A percentile compares a stretch with the other conserved stretches of the same genome.
Evolutionary conservation across 116 monocot genomes (phyloP).

Genomic region (Zostera marina): DNA sequence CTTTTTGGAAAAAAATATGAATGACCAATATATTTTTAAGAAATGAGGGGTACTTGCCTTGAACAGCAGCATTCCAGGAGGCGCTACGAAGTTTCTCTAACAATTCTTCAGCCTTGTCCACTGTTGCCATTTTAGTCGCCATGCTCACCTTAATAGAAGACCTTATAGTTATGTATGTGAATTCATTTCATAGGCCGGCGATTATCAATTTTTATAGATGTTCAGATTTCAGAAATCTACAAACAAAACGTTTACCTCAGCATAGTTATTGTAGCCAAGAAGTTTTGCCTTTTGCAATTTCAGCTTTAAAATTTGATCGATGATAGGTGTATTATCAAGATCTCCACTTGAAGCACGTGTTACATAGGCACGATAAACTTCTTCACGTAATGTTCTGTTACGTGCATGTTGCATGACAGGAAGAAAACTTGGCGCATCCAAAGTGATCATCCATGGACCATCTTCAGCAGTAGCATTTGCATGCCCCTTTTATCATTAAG

Average conservation of each 20-base stretch:
- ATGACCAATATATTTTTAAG: neutral
- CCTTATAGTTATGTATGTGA: neutral
- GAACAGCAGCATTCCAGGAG: constrained; percentile 89
- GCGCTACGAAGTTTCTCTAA: constrained; percentile 85
- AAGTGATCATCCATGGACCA: constrained; percentile 91
- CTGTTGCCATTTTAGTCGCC: constrained; percentile 95
- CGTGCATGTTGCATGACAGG: constrained; percentile 92
- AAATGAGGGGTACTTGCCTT: constrained; percentile 27
- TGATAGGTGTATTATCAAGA: constrained; percentile 71
- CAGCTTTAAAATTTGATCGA: constrained; percentile 63
- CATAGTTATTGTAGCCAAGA: constrained; percentile 88
- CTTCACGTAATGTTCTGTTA: constrained; percentile 73
- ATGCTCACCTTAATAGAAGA: constrained; percentile 62
- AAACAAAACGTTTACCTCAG: constrained; percentile 44
- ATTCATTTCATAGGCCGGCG: neutral
- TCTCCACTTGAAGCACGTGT: constrained; percentile 73
- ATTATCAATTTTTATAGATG: neutral
- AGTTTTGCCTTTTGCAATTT: constrained; percentile 87
- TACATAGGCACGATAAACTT: constrained; percentile 75
- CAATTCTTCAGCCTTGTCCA: constrained; percentile 69
- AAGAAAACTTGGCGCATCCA: constrained; percentile 81
- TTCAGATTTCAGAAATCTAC: neutral
- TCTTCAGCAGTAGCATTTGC: constrained; percentile 88
- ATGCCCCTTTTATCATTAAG: constrained; percentile 56
- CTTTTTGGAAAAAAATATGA: neutral